These are phyloP conservation scores for Ustilago nuda DNA, from an alignment of 1,284 basidiomycete species.

Conservation along the genomic window DNA sequence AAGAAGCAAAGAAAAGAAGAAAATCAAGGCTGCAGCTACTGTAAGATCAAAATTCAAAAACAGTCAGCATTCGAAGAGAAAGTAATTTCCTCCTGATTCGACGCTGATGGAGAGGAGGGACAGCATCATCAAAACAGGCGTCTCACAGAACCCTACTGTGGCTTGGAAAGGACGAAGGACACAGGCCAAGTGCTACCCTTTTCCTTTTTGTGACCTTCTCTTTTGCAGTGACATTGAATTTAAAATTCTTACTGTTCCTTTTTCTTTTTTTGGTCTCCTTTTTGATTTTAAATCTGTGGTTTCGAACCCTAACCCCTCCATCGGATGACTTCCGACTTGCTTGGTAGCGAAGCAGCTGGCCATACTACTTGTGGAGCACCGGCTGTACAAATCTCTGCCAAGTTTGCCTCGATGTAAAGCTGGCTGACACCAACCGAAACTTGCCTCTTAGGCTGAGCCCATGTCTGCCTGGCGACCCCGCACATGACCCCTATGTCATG, in stretches of 20 bases:
- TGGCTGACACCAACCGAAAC: background rate
- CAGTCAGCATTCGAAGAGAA: background rate
- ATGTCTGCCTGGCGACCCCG: background rate
- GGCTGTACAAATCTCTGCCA: no score
- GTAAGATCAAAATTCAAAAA: slow-evolving; percentile 10
- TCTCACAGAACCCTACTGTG: background rate
- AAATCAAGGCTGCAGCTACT: slow-evolving; percentile 22
- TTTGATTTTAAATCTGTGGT: no score
- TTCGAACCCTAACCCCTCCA: no score
- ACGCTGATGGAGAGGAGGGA: background rate
- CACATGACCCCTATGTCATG: background rate
- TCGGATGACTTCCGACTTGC: no score
- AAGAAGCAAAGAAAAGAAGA: slow-evolving; percentile 1
- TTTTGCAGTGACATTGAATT: background rate
- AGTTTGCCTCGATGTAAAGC: background rate
- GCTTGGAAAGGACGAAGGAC: background rate
- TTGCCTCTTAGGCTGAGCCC: background rate
- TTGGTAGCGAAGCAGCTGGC: no score
- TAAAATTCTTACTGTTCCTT: no score
- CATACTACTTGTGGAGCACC: no score
- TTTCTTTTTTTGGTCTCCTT: no score
- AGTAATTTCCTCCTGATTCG: background rate
- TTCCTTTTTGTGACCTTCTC: background rate
- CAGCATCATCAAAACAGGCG: background rate
- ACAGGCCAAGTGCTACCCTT: background rate